Evolutionary conservation across 352 stramenopile species (phyloP).

Genomic region (Pythium folliculosum): DNA sequence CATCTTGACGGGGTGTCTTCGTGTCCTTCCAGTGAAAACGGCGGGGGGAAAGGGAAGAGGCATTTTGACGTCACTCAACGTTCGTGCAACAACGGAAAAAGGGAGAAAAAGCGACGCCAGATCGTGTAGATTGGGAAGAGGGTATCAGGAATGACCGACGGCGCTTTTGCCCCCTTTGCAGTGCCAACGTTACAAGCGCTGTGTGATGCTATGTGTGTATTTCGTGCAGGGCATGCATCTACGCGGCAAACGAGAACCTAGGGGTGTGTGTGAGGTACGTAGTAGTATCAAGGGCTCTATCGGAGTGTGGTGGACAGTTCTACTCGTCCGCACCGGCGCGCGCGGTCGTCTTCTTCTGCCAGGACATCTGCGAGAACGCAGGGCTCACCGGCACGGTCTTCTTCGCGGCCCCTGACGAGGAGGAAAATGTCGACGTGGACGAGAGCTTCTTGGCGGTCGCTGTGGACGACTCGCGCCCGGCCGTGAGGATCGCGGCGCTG

Average conservation of each 20-base stretch:
- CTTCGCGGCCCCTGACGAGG: conserved; percentile 28
- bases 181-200: no score
- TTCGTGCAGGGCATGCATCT: neutral
- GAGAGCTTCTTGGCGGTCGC: conserved; percentile 28
- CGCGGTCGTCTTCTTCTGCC: conserved; percentile 56
- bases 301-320: neutral
- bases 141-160: no score
- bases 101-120: neutral
- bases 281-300: neutral
- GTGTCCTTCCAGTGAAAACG: no score
- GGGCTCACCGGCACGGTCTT: conserved; percentile 63
- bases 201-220: no score
- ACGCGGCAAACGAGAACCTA: neutral
- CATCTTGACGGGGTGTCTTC: no score
- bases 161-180: no score
- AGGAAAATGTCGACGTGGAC: neutral
- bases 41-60: no score
- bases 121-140: neutral
- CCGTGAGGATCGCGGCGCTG: conserved; percentile 65
- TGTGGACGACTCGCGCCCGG: conserved; percentile 27
- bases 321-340: conserved; percentile 10
- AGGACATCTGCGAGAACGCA: conserved; percentile 84
- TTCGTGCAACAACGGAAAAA: neutral
- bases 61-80: no score
- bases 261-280: neutral